Evolutionary conservation across 441 rosid species (phyloP), one percentile per base, ranked within the genome.

Genomic region (Eruca vesicaria): DNA sequence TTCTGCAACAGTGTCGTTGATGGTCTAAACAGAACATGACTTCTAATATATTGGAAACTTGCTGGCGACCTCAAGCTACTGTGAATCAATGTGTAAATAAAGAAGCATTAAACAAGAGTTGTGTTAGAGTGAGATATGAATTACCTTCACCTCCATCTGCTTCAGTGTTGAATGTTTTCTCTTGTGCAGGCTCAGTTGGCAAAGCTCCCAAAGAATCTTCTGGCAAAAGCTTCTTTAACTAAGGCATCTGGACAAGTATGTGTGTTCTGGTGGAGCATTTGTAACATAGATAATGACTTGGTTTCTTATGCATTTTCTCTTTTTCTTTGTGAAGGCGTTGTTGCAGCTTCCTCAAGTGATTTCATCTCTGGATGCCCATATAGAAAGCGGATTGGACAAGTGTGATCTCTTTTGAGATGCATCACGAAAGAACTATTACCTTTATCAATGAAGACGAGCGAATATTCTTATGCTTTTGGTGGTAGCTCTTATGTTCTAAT

Each of bases 181-280:
- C 50, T 6, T 63, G 29, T 62, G 66, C 45, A 78, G 78, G 62
- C 67, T 0, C 78, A 78, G 9, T 73, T 78, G 29, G 75, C 62
- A 56, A 78, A 78, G 61, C 81, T 78, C 20, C 78, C 81, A 2
- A 78, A 78, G 71, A 78, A 73, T 73, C 78, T 78, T n/a, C 43
- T 78, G 75, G 74, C 75, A 0, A 73, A 73, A 73, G 43, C 75
- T 33, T 78, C 81, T 2, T 45, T 78, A 65, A 78, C 81, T 67
- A 78, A 78, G 62, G 58, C 81, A 15, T 73, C 78, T 55, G 78
- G 81, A 78, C 74, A 78, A 62, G 81, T 78, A 73, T 73, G 78
- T 63, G 31, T 38, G 21, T 61, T 67, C 9, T 72, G 10, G 15
- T 36, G 60, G 9, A 60, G 69, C 20, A 67, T 66, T 10, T 57